phyloP scores from a whole-genome alignment of 2,329 filamentous ascomycete genomes.

The Fusarium concolor region DNA sequence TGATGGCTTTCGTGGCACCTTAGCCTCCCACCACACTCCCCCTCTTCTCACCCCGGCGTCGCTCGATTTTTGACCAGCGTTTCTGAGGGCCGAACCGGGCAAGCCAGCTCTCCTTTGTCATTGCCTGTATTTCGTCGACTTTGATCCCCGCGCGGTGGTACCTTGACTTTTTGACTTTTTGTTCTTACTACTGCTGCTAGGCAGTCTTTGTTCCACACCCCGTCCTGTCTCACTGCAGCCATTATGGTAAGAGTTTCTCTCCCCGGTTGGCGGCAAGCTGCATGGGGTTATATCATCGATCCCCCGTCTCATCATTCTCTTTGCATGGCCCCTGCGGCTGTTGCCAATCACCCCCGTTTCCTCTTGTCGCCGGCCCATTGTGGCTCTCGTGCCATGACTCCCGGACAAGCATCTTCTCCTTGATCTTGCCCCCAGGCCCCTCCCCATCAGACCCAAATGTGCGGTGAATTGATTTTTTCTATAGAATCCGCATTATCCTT shows the following conservation, averaged over 20 bases:
- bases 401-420: constrained; percentile 44
- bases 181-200: constrained; percentile 33
- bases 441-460: constrained; percentile 47
- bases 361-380: constrained; percentile 42
- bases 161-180: constrained; percentile 50
- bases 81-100: constrained; percentile 44
- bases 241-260: constrained; percentile 63
- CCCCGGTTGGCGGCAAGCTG: constrained; percentile 56
- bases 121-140: constrained; percentile 52
- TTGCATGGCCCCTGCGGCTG: constrained; percentile 43
- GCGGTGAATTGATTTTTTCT: constrained; percentile 55
- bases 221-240: constrained; percentile 53
- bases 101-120: constrained; percentile 49
- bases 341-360: constrained; percentile 44
- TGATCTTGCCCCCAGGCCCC: constrained; percentile 44
- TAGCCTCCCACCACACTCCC: constrained; percentile 50
- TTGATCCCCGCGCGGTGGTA: constrained; percentile 53
- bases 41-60: constrained; percentile 49
- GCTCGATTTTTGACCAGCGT: constrained; percentile 47
- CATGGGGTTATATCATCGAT: constrained; percentile 59
- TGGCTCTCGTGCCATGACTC: constrained; percentile 46
- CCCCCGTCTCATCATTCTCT: constrained; percentile 47
- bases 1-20: constrained; percentile 52
- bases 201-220: constrained; percentile 49
- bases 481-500: constrained; percentile 49